Base-by-base conservation (phyloP, 345 rosid genomes). In the Murraya paniculata region DNA sequence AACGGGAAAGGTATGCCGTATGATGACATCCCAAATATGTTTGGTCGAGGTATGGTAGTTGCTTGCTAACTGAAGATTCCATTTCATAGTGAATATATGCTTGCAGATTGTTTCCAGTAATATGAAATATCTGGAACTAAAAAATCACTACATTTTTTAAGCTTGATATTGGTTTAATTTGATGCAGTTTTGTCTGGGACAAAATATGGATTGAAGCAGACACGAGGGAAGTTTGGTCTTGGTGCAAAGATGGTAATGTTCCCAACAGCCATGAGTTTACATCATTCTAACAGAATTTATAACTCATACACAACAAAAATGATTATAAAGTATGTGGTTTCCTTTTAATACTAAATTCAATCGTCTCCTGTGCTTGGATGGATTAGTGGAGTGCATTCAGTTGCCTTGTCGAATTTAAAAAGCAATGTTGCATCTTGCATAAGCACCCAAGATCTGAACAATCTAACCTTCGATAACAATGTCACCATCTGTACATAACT, bases 1-100 rank as follows among this genome's bases (percentile, higher is more conserved):
- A 95, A 95, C 81, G 99, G 99, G 82, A 91, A 76, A 90, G 99
- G 99, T 81, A 95, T 95, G 98, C 93, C 99, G n/a, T 96, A 95
- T 85, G 98, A 95, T 88, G 99, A 95, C 84, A 95, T 95, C 82
- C 99, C 99, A 65, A 92, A 95, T 86, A 95, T 95, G 98, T 95
- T 95, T 74, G 99, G 98, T 56, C 83, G 97, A 89, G 99, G 98
- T 95, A 80, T 9, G 59, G 67, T 72, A 28, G 55, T 78, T 65
- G 56, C 72, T 80, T 73, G 48, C 36, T 27, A 19, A 28, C 74
- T 71, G 21, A 18, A 74, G 30, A 76, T 64, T 59, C 64, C 53
- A 9, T 69, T 76, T 65, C 10, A 45, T 38, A 5, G 56, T 31
- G 57, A 71, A 65, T 50, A 36, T 73, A 4, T 28, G 13, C 13